A percentile compares a stretch with the other conserved stretches of the same genome.
Evolutionary conservation across 148 eudicot species (phyloP).

Genomic region (Rhododendron simsii): DNA sequence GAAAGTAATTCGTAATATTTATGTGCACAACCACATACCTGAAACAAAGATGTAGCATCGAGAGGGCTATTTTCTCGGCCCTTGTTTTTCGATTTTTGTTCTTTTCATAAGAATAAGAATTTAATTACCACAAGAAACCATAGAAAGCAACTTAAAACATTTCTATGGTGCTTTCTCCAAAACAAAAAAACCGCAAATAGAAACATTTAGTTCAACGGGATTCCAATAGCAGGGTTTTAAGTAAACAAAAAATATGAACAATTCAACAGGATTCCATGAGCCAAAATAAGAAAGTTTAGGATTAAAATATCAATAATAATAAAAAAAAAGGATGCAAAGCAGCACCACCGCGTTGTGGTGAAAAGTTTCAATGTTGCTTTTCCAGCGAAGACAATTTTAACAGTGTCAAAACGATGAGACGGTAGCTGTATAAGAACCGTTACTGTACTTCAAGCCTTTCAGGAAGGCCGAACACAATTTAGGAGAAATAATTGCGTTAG

Average conservation of each 20-base stretch:
- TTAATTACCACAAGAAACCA: neutral
- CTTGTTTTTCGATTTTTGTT: neutral
- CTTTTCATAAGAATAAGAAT: neutral
- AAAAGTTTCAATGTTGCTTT: neutral
- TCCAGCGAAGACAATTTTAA: neutral
- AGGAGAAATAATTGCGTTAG: slow-evolving; percentile 36
- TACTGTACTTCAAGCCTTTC: slow-evolving; percentile 56
- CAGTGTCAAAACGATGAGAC: slow-evolving; percentile 44
- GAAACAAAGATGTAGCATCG: neutral
- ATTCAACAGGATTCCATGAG: neutral
- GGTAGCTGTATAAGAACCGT: slow-evolving; percentile 55
- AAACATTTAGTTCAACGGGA: neutral
- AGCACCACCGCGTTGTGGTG: neutral
- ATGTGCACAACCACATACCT: neutral
- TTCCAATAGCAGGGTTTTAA: neutral
- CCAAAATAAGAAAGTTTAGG: neutral
- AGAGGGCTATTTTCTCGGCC: neutral
- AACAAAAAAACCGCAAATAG: neutral
- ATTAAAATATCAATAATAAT: neutral
- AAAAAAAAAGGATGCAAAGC: neutral
- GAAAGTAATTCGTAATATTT: too few species aligned
- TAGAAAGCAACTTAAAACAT: neutral
- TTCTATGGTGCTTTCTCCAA: neutral
- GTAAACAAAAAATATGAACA: neutral
- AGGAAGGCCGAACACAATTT: slow-evolving; percentile 46